Evolutionary conservation across 2,329 filamentous ascomycete genomes (phyloP).

Genomic region (Fusarium praegraminearum): DNA sequence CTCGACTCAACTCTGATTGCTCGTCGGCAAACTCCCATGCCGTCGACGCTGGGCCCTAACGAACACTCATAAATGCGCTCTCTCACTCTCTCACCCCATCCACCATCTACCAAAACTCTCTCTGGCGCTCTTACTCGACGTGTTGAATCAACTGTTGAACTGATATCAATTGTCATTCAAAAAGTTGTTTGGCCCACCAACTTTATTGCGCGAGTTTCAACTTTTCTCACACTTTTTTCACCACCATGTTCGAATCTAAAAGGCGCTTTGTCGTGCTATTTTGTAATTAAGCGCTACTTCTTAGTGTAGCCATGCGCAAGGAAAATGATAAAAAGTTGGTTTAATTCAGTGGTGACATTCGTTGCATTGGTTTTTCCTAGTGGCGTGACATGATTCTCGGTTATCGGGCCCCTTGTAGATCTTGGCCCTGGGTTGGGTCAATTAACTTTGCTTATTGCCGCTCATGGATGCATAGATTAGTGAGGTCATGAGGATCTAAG

Average conservation of each 20-base stretch:
- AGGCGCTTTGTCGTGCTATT: constrained; percentile 45
- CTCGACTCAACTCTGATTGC: constrained; percentile 1
- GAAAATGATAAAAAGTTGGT: constrained; percentile 45
- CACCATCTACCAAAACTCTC: constrained; percentile 17
- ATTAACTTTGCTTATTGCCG: constrained; percentile 26
- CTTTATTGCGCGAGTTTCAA: constrained; percentile 21
- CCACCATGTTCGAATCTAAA: constrained; percentile 43
- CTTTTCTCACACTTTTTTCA: constrained; percentile 12
- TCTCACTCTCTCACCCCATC: constrained; percentile 5
- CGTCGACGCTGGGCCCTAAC: constrained; percentile 24
- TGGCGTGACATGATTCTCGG: constrained; percentile 30
- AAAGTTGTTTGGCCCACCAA: constrained; percentile 20
- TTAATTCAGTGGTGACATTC: constrained; percentile 31
- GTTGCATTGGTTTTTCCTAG: background rate
- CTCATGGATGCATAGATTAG: constrained; percentile 15
- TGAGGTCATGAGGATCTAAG: constrained; percentile 22
- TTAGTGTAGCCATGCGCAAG: constrained; percentile 40
- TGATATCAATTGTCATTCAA: constrained; percentile 26
- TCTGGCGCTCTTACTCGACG: constrained; percentile 21
- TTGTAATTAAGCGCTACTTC: constrained; percentile 48
- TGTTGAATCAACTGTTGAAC: constrained; percentile 19
- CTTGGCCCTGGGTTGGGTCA: constrained; percentile 5
- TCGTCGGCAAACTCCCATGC: constrained; percentile 31
- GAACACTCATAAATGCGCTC: constrained; percentile 7
- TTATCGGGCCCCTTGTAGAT: constrained; percentile 35